Percentiles rank a stretch among this genome's conserved stretches.
phyloP scores from a whole-genome alignment of 306 rosid species.

The Fagus crenata region DNA sequence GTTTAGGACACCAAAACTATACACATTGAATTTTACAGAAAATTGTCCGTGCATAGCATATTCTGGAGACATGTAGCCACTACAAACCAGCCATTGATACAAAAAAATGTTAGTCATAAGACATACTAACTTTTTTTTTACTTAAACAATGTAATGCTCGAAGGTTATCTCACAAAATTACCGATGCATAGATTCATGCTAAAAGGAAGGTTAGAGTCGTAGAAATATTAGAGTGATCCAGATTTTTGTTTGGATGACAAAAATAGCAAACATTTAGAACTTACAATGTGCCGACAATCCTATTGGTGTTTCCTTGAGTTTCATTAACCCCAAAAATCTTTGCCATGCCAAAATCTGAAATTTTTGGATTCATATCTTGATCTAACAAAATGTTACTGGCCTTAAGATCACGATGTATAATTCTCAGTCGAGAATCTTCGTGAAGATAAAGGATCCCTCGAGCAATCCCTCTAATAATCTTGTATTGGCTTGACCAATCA shows the following conservation, averaged over 20 bases:
- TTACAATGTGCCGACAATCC: conserved; percentile 55
- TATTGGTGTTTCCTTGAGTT: conserved; percentile 36
- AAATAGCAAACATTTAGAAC: background rate
- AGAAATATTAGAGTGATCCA: background rate
- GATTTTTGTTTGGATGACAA: background rate
- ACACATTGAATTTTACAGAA: conserved; percentile 33
- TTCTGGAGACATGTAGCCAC: conserved; percentile 49
- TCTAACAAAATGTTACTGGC: conserved; percentile 49
- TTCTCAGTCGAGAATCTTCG: conserved; percentile 36
- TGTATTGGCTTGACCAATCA: conserved; percentile 43
- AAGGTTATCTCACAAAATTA: background rate
- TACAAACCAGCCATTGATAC: background rate
- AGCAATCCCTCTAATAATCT: conserved; percentile 34
- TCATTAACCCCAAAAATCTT: conserved; percentile 38
- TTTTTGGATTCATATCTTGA: conserved; percentile 39
- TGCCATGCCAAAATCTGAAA: conserved; percentile 50
- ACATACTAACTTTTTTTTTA: background rate
- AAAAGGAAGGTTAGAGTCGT: background rate
- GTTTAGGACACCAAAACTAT: conserved; percentile 40
- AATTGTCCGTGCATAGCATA: conserved; percentile 40
- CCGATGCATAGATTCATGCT: no score
- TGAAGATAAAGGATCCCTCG: conserved; percentile 41
- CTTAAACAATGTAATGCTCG: background rate
- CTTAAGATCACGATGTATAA: conserved; percentile 45
- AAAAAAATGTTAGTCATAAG: background rate